A percentile compares a stretch with the other conserved stretches of the same genome.
Conservation (phyloP, 2,329 filamentous ascomycete genomes). For the Fusarium nematophilum region DNA sequence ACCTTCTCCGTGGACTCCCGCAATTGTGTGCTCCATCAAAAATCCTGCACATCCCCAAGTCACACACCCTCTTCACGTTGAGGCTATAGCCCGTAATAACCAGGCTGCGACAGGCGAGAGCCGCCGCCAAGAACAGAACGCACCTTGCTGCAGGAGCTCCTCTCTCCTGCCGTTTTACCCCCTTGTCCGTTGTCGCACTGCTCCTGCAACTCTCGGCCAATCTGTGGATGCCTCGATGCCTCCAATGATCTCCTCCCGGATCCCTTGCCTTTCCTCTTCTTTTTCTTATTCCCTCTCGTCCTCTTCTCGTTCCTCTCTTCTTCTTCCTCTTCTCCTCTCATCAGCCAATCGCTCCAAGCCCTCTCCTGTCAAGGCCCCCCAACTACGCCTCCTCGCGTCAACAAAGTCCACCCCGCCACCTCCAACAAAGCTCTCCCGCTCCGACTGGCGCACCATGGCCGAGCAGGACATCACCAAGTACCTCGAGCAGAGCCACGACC, state of each 20-base stretch:
- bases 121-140: conserved; percentile 1
- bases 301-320: conserved; percentile 11
- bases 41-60: conserved; percentile 3
- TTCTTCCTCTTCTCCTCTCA: not conserved
- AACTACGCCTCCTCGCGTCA: conserved; percentile 18
- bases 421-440: conserved; percentile 17
- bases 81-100: not conserved
- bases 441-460: conserved; percentile 47
- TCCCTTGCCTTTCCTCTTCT: conserved; percentile 24
- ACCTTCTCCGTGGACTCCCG: not conserved
- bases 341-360: not conserved
- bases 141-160: conserved; percentile 24
- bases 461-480: conserved; percentile 62
- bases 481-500: conserved; percentile 72
- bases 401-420: conserved; percentile 12
- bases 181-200: conserved; percentile 6
- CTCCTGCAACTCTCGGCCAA: conserved; percentile 3
- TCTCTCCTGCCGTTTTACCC: conserved; percentile 12
- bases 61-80: not conserved
- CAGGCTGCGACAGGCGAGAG: not conserved
- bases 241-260: conserved; percentile 41
- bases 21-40: conserved; percentile 2
- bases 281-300: conserved; percentile 11
- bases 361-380: conserved; percentile 8
- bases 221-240: conserved; percentile 34